Conservation (phyloP, 2,329 filamentous ascomycete genomes). For the Pezicula rhizophila region DNA sequence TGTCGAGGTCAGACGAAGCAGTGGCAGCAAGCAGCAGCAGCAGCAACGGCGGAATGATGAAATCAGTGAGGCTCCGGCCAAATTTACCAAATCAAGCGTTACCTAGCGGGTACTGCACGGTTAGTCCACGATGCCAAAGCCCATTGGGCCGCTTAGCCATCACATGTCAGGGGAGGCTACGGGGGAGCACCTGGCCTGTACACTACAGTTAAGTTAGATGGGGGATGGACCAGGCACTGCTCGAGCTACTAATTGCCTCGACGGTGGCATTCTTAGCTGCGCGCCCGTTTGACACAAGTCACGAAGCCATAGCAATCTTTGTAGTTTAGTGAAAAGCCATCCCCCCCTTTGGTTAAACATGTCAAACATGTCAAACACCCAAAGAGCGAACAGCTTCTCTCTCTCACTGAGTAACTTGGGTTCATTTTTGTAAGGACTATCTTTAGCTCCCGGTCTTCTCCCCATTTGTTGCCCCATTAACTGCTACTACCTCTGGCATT, state of each 20-base stretch:
- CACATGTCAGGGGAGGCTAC: slow-evolving; percentile 11
- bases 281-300: too few species aligned
- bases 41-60: slow-evolving; percentile 20
- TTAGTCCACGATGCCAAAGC: background rate
- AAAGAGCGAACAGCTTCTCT: background rate
- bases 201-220: background rate
- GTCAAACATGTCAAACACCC: background rate
- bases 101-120: background rate
- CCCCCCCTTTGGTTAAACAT: background rate
- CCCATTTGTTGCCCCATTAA: slow-evolving; percentile 9
- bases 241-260: too few species aligned
- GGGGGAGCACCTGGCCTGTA: background rate
- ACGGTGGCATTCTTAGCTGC: too few species aligned
- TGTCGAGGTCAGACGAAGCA: slow-evolving; percentile 9
- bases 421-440: background rate
- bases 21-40: too few species aligned
- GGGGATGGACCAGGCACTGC: too few species aligned
- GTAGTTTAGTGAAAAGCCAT: too few species aligned
- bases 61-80: slow-evolving; percentile 14
- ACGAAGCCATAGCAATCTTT: too few species aligned
- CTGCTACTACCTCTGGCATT: slow-evolving; percentile 38
- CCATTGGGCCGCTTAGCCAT: slow-evolving; percentile 14
- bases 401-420: too few species aligned
- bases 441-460: slow-evolving; percentile 8
- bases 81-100: background rate